Evolutionary conservation across 352 stramenopile species (phyloP).

Genomic region (Peronospora tabacina): DNA sequence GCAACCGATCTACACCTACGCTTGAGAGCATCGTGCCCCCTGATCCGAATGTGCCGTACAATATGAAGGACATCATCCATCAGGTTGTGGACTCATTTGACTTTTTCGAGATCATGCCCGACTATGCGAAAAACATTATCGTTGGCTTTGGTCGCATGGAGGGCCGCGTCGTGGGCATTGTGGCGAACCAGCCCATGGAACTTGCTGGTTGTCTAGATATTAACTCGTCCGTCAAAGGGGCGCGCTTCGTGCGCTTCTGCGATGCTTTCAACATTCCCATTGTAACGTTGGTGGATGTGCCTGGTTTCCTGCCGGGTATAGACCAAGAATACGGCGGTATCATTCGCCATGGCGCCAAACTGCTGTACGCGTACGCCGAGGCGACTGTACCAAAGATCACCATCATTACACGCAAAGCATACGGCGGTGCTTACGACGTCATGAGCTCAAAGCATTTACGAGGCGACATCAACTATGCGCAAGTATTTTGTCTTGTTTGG

Average conservation of each 20-base stretch:
- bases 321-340: constrained; percentile 89
- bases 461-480: constrained; percentile 96
- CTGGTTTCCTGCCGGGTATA: constrained; percentile 95
- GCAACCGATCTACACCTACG: constrained; percentile 75
- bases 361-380: constrained; percentile 97
- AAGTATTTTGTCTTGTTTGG: constrained; percentile 18
- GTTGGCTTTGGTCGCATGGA: constrained; percentile 96
- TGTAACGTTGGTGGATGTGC: constrained; percentile 97
- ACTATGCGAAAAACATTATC: constrained; percentile 98
- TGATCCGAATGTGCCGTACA: constrained; percentile 96
- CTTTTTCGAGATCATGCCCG: constrained; percentile 96
- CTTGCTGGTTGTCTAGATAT: constrained; percentile 97
- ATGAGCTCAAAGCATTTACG: constrained; percentile 98
- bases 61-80: constrained; percentile 95
- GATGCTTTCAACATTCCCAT: constrained; percentile 98
- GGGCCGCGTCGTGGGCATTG: constrained; percentile 91
- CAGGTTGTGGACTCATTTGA: constrained; percentile 93
- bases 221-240: constrained; percentile 93
- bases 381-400: constrained; percentile 98
- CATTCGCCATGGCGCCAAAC: constrained; percentile 95
- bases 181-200: constrained; percentile 97
- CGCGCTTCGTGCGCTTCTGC: constrained; percentile 96
- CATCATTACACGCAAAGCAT: constrained; percentile 98
- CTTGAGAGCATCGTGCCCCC: constrained; percentile 92
- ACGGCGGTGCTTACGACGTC: constrained; percentile 97